Conservation (phyloP, 2,329 filamentous ascomycete genomes). For the Microthyrium microscopicum region DNA sequence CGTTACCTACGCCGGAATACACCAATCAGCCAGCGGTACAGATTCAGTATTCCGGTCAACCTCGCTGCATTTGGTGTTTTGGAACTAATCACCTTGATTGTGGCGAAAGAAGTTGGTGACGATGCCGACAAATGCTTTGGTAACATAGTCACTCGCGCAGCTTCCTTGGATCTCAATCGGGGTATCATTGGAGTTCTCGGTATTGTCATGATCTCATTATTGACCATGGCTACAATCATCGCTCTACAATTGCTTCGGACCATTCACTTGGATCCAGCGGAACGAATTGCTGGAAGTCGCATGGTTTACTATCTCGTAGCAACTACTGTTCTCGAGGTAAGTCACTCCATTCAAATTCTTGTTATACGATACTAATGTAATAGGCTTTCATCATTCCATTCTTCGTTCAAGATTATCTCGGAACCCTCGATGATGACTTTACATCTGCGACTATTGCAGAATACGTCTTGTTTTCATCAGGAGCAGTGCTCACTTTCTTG, state of each 20-base stretch:
- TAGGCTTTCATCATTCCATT: conserved; percentile 48
- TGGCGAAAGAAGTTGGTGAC: conserved; percentile 37
- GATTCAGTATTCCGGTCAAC: conserved; percentile 44
- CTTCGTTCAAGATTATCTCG: conserved; percentile 34
- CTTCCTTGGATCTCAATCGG: conserved; percentile 40
- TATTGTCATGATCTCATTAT: conserved; percentile 33
- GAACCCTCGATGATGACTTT: conserved; percentile 25
- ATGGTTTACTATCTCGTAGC: conserved; percentile 53
- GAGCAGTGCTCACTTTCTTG: conserved; percentile 46
- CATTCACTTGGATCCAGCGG: conserved; percentile 37
- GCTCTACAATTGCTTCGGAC: conserved; percentile 40
- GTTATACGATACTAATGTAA: conserved; percentile 19
- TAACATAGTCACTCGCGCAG: conserved; percentile 51
- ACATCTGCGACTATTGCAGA: conserved; percentile 46
- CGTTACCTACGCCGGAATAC: conserved; percentile 34
- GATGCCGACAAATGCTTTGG: conserved; percentile 48
- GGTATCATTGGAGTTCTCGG: too few species aligned
- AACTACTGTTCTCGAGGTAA: conserved; percentile 36
- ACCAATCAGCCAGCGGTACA: conserved; percentile 27
- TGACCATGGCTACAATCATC: conserved; percentile 35
- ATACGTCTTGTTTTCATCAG: conserved; percentile 49
- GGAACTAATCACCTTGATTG: conserved; percentile 39
- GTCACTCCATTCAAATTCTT: conserved; percentile 25
- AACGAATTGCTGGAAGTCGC: conserved; percentile 47
- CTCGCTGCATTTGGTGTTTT: conserved; percentile 34